Evolutionary conservation across 2,329 filamentous ascomycete genomes (phyloP).

Genomic region (Curvularia spicifera): DNA sequence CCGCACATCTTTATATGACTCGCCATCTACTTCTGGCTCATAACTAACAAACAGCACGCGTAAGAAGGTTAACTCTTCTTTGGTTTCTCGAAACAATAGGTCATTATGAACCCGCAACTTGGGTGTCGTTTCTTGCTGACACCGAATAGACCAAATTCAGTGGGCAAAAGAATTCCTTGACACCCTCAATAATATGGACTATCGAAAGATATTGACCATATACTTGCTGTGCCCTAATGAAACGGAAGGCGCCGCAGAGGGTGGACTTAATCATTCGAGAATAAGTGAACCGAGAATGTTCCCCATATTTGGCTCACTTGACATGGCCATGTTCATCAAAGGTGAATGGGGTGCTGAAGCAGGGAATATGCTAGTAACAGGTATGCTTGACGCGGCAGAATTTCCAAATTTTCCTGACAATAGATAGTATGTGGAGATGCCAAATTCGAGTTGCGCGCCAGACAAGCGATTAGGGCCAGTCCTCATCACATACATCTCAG

Average conservation of each 20-base stretch:
- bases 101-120: not conserved
- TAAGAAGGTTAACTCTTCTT: conserved; percentile 13
- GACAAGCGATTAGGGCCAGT: not conserved
- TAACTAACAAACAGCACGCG: conserved; percentile 12
- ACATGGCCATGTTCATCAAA: conserved; percentile 12
- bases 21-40: conserved; percentile 12
- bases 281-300: too few species aligned
- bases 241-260: not conserved
- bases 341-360: conserved; percentile 9
- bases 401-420: not conserved
- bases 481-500: not conserved
- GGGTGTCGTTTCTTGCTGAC: not conserved
- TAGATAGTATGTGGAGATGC: conserved; percentile 7
- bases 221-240: not conserved
- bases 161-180: not conserved
- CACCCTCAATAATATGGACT: not conserved
- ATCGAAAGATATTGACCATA: not conserved
- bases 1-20: conserved; percentile 11
- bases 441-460: conserved; percentile 6
- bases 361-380: conserved; percentile 13
- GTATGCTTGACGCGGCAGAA: conserved; percentile 1
- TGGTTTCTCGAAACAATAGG: conserved; percentile 10
- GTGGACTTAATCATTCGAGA: too few species aligned
- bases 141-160: not conserved
- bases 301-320: not conserved